Conservation (phyloP, 2,329 filamentous ascomycete genomes). For the Davidsoniella virescens region DNA sequence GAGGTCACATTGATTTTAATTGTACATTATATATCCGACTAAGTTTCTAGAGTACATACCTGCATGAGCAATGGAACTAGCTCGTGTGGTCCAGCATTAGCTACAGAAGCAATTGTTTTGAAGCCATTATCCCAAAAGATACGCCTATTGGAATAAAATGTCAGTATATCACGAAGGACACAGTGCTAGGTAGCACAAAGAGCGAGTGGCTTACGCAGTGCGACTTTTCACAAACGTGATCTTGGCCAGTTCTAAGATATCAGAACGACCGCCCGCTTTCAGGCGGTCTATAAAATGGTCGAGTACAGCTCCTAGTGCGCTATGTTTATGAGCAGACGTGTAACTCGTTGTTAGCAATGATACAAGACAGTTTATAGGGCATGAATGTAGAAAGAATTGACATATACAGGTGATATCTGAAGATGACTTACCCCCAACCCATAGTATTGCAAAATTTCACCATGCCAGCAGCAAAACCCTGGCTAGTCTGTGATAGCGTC, state of each 20-base stretch:
- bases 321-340: slow-evolving; percentile 17
- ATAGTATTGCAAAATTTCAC: slow-evolving; percentile 66
- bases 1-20: no score
- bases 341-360: background rate
- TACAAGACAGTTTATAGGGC: background rate
- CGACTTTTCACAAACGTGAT: slow-evolving; percentile 64
- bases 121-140: slow-evolving; percentile 66
- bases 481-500: slow-evolving; percentile 55
- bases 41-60: slow-evolving; percentile 23
- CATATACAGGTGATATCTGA: background rate
- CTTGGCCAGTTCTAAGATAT: slow-evolving; percentile 53
- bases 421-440: slow-evolving; percentile 44
- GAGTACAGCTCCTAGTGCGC: slow-evolving; percentile 52
- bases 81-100: slow-evolving; percentile 51
- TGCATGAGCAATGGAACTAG: slow-evolving; percentile 57
- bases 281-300: slow-evolving; percentile 63
- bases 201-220: slow-evolving; percentile 37
- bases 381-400: no score
- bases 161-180: background rate
- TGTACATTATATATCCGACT: background rate
- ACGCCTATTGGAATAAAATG: slow-evolving; percentile 19
- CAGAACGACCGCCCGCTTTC: slow-evolving; percentile 53
- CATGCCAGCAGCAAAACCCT: slow-evolving; percentile 65
- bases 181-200: background rate
- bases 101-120: slow-evolving; percentile 48